A percentile compares a stretch with the other conserved stretches of the same genome.
These are phyloP conservation scores for Tricholoma terreum DNA, from an alignment of 768 basidiomycete genomes.

Conservation along the genomic window DNA sequence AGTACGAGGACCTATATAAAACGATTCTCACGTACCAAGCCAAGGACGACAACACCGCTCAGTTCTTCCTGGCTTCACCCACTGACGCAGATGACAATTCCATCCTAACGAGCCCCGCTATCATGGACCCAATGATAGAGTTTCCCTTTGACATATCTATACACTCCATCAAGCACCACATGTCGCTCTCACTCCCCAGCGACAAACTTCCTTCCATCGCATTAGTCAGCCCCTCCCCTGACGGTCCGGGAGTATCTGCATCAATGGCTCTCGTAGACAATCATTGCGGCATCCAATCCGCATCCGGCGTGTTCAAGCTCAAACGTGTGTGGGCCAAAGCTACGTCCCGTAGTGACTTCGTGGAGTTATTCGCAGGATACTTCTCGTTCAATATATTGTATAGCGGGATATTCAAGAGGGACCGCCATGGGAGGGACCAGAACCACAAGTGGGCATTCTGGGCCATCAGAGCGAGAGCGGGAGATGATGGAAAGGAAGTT, in stretches of 20 bases:
- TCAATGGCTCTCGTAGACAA: conserved; percentile 19
- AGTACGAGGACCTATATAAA: conserved; percentile 24
- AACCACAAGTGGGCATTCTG: conserved; percentile 31
- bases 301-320: conserved; percentile 34
- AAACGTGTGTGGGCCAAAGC: conserved; percentile 30
- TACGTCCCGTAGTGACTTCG: neutral
- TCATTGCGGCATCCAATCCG: conserved; percentile 30
- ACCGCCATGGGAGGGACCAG: conserved; percentile 33
- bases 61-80: conserved; percentile 20
- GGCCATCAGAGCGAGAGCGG: conserved; percentile 35
- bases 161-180: conserved; percentile 20
- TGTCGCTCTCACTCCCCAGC: conserved; percentile 24
- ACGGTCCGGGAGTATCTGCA: conserved; percentile 27
- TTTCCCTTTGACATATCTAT: conserved; percentile 32
- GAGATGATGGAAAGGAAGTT: conserved; percentile 30
- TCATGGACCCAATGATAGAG: conserved; percentile 34
- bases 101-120: conserved; percentile 17
- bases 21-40: conserved; percentile 38
- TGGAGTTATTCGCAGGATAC: conserved; percentile 39
- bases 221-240: conserved; percentile 15
- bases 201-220: conserved; percentile 25
- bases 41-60: conserved; percentile 34
- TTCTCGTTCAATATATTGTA: conserved; percentile 34
- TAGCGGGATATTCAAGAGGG: conserved; percentile 31
- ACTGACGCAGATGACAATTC: conserved; percentile 8